Base-by-base conservation (phyloP, 2,329 filamentous ascomycete genomes). In the Cytospora chrysosperma region DNA sequence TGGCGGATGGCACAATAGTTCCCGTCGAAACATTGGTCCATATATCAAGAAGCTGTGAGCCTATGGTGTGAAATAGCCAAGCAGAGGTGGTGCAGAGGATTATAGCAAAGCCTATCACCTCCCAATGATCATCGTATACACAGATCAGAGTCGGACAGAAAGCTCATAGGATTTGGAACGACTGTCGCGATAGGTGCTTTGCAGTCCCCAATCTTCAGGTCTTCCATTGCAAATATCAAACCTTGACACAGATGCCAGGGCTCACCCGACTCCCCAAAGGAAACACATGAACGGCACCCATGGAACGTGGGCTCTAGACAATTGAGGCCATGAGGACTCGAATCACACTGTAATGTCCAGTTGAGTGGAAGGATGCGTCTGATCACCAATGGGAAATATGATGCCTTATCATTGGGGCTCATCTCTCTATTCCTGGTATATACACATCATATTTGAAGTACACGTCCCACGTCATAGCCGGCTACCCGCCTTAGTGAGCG, bases 401-500 rank as follows among this genome's bases (percentile, higher is more conserved):
- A 30, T 64, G 40, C 40, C 34, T 40, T 54, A 37, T 62, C 40
- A 54, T 28, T 62, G 43, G 24, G 12, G 50, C 59, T 59, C 58
- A 62, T 54, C 61, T 54, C 19, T 65, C 65, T 65, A 65, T 37
- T 56, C 43, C 54, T 54, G 57, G 47, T 59, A 64, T 65, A 57
- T 65, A 65, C 64, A 64, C 34, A 37, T 57, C 56, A 58, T 40
- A 51, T 49, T 27, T 37, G 50, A 32, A 34, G 53, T 37, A 34
- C 19, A 47, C 54, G 49, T 64, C 66, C 67, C 61, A 60, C 53
- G 47, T 59, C 61, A 51, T 61, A 50, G 40, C 50, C 40, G 37
- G 27, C 21, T 32, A 26, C 28, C 50, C 67, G 65, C 66, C 75
- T 83, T 96, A 99, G 85, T 99, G 95, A 73, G 92, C 91, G 81